phyloP scores from a whole-genome alignment of 352 stramenopile genomes.

The Phytophthora pluvialis region DNA sequence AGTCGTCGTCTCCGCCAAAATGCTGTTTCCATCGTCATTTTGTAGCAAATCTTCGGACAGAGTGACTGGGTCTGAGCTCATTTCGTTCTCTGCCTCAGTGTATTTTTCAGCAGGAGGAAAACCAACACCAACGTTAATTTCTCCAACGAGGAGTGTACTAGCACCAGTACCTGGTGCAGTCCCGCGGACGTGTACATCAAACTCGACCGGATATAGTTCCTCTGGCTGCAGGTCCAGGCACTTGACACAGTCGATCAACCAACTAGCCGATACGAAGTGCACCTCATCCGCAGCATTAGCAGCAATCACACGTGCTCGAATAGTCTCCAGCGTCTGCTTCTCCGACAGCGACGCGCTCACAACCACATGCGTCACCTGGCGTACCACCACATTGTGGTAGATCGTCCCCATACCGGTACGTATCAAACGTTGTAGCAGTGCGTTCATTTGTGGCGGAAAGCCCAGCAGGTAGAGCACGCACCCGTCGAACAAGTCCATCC shows the following conservation, averaged over 20 bases:
- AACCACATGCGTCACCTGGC: conserved; percentile 72
- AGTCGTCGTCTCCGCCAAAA: conserved; percentile 7
- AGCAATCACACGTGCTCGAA: conserved; percentile 43
- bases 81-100: conserved; percentile 5
- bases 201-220: conserved; percentile 68
- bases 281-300: conserved; percentile 38
- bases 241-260: conserved; percentile 71
- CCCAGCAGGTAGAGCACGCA: conserved; percentile 70
- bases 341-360: conserved; percentile 61
- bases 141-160: not conserved
- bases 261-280: conserved; percentile 65
- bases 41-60: conserved; percentile 32
- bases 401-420: conserved; percentile 76
- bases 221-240: conserved; percentile 59
- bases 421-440: conserved; percentile 54
- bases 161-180: not conserved
- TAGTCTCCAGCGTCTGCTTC: conserved; percentile 32
- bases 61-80: conserved; percentile 1
- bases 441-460: conserved; percentile 50
- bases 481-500: conserved; percentile 69
- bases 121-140: not conserved
- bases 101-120: conserved; percentile 4
- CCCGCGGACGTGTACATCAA: conserved; percentile 40
- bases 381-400: conserved; percentile 61
- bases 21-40: conserved; percentile 19